A percentile compares a stretch with the other conserved stretches of the same genome.
These are phyloP conservation scores for Aspergillus sergii DNA, from an alignment of 2,329 filamentous ascomycete genomes.

Conservation along the genomic window DNA sequence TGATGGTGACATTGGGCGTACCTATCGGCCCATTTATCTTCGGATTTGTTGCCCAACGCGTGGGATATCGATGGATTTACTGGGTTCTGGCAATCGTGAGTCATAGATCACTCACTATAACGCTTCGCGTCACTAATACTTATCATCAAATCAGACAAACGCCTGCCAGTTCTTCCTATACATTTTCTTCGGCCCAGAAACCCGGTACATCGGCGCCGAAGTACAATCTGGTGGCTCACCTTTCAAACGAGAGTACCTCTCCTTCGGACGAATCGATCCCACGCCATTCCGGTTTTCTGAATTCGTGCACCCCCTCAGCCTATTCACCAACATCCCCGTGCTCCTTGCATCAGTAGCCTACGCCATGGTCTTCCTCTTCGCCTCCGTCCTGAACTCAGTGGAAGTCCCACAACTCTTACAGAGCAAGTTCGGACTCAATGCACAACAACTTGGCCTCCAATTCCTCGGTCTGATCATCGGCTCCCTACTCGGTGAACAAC, in stretches of 20 bases:
- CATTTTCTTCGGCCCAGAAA: slow-evolving; percentile 57
- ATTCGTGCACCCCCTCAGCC: slow-evolving; percentile 55
- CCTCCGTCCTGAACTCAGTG: slow-evolving; percentile 56
- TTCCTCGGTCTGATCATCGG: slow-evolving; percentile 62
- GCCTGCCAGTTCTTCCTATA: slow-evolving; percentile 58
- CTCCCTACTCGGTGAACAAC: slow-evolving; percentile 60
- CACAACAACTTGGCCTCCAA: slow-evolving; percentile 61
- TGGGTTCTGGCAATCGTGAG: slow-evolving; percentile 57
- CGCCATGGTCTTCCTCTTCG: slow-evolving; percentile 60
- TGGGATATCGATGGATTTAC: slow-evolving; percentile 61
- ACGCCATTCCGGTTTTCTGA: slow-evolving; percentile 51
- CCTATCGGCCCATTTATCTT: slow-evolving; percentile 40
- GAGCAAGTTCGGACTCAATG: slow-evolving; percentile 58
- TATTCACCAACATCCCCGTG: slow-evolving; percentile 52
- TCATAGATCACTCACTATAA: slow-evolving; percentile 14
- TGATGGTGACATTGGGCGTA: slow-evolving; percentile 52
- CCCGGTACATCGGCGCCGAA: slow-evolving; percentile 48
- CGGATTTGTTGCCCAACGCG: slow-evolving; percentile 50
- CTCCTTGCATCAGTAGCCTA: slow-evolving; percentile 57
- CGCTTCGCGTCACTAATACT: slow-evolving; percentile 14
- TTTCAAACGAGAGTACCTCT: slow-evolving; percentile 48
- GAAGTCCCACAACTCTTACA: slow-evolving; percentile 63
- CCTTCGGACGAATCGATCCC: slow-evolving; percentile 54
- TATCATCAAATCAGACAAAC: slow-evolving; percentile 47
- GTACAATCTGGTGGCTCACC: neutral